These are phyloP conservation scores for Ustilago shanxiensis DNA, from an alignment of 1,284 basidiomycete genomes.

Conservation along the genomic window DNA sequence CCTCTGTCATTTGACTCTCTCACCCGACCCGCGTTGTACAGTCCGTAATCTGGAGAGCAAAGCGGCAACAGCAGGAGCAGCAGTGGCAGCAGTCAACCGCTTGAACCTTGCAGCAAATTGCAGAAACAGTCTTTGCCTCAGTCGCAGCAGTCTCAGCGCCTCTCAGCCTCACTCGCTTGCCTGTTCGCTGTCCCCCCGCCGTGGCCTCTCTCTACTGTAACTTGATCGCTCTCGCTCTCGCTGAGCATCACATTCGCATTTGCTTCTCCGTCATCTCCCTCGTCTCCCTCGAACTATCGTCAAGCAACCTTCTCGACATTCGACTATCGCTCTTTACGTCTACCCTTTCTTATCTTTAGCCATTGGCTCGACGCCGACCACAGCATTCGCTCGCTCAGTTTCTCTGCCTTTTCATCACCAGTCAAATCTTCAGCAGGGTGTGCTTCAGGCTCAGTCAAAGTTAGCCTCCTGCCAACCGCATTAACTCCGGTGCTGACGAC, in stretches of 20 bases:
- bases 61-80: not conserved
- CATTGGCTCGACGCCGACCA: not conserved
- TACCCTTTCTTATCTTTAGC: not conserved
- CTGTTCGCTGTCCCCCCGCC: conserved; percentile 1
- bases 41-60: too few relatives aligned
- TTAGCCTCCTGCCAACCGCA: conserved; percentile 1
- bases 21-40: conserved; percentile 3
- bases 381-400: conserved; percentile 1
- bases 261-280: not conserved
- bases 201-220: too few relatives aligned
- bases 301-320: not conserved
- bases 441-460: not conserved
- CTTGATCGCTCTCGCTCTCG: conserved; percentile 5
- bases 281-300: not conserved
- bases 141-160: not conserved
- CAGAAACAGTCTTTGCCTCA: not conserved
- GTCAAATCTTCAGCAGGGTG: not conserved
- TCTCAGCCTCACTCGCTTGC: not conserved
- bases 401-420: not conserved
- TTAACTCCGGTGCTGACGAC: not conserved
- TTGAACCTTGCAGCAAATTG: conserved; percentile 10
- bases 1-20: not conserved
- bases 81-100: not conserved
- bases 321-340: not conserved
- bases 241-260: not conserved